These are phyloP conservation scores for Croton setiger DNA, from an alignment of 441 rosid genomes.

Conservation along the genomic window DNA sequence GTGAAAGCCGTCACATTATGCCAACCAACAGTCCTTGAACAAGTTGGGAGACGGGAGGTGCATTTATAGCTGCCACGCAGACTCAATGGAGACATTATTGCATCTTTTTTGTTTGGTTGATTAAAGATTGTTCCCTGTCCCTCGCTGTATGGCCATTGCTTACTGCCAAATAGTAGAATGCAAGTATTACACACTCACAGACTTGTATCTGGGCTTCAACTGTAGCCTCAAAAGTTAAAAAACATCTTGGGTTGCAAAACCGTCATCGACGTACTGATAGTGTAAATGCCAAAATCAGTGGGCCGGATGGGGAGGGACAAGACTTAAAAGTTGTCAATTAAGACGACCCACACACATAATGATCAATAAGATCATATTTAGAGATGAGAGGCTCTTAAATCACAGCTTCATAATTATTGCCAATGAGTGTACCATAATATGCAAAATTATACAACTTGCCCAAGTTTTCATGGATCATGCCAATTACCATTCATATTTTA, in stretches of 20 bases:
- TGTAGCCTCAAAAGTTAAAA: too few species aligned
- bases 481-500: too few species aligned
- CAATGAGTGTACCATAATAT: too few species aligned
- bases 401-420: background rate
- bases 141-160: too few species aligned
- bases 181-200: too few species aligned
- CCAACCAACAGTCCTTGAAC: constrained; percentile 14
- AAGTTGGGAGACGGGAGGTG: constrained; percentile 4
- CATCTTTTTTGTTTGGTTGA: background rate
- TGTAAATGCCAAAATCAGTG: background rate
- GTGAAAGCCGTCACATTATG: constrained; percentile 16
- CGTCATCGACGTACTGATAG: too few species aligned
- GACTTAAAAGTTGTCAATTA: background rate
- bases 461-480: too few species aligned
- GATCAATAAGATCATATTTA: background rate
- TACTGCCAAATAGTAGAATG: too few species aligned
- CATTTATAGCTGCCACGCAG: constrained; percentile 10
- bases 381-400: background rate
- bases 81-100: background rate
- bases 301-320: constrained; percentile 9
- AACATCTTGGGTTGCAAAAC: too few species aligned
- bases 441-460: too few species aligned
- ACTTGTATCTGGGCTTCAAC: too few species aligned
- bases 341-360: background rate
- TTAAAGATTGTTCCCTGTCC: background rate